Conservation (phyloP, 352 stramenopile species). For the Globisporangium takayamanum region DNA sequence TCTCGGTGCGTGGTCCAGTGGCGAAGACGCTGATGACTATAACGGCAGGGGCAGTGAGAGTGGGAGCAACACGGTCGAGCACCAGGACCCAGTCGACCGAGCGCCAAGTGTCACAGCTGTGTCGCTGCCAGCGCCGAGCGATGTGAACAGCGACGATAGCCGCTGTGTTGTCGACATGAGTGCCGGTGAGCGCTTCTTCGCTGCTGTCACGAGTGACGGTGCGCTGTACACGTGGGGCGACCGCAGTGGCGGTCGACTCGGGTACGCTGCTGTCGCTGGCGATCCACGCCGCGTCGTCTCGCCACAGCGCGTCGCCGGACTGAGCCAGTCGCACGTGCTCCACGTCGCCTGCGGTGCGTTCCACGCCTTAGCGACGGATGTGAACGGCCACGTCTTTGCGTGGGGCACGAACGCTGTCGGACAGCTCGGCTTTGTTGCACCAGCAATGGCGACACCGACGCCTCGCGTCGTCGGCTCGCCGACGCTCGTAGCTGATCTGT, state of each 20-base stretch:
- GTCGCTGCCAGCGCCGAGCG: constrained; percentile 2
- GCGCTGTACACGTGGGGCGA: constrained; percentile 58
- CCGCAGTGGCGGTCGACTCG: constrained; percentile 48
- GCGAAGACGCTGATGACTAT: no score
- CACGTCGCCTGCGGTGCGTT: constrained; percentile 66
- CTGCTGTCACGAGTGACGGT: constrained; percentile 32
- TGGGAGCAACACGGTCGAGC: no score
- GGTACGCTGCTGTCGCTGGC: constrained; percentile 38
- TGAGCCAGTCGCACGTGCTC: constrained; percentile 33
- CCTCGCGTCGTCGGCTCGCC: constrained; percentile 19
- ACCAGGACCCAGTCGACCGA: no score
- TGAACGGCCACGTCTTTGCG: constrained; percentile 69
- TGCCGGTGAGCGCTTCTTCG: constrained; percentile 56
- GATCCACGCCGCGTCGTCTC: constrained; percentile 30
- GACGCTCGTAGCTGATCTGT: constrained; percentile 35
- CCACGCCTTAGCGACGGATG: constrained; percentile 56
- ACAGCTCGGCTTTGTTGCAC: constrained; percentile 38
- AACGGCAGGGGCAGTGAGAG: no score
- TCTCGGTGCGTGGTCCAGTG: no score
- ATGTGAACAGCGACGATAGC: background rate
- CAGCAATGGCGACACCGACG: constrained; percentile 11
- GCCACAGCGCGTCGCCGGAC: constrained; percentile 28
- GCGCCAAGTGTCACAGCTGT: constrained; percentile 12
- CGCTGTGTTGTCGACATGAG: constrained; percentile 26
- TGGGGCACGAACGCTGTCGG: constrained; percentile 59